Percentiles rank a stretch among this genome's conserved stretches.
These are phyloP conservation scores for Camelina laxa DNA, from an alignment of 345 rosid genomes.

Conservation along the genomic window DNA sequence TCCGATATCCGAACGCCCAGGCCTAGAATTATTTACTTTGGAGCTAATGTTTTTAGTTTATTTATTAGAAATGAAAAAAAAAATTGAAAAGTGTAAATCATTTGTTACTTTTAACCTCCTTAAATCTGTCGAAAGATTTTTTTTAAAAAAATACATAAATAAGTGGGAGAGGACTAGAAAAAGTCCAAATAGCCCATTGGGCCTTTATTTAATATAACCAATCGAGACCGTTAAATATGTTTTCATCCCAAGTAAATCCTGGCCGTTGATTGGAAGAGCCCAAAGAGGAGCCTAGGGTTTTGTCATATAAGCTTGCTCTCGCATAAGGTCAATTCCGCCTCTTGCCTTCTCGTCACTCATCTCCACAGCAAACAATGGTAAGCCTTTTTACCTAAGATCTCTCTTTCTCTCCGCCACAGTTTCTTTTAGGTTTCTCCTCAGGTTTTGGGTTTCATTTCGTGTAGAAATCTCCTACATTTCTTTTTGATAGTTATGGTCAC, in stretches of 20 bases:
- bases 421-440: background rate
- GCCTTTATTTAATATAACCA: background rate
- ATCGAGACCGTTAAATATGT: background rate
- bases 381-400: slow-evolving; percentile 3
- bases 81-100: too few species aligned
- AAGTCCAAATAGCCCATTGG: background rate
- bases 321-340: slow-evolving; percentile 25
- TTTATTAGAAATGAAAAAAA: too few species aligned
- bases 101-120: too few species aligned
- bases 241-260: background rate
- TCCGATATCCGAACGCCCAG: too few species aligned
- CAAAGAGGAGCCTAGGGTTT: slow-evolving; percentile 50
- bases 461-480: background rate
- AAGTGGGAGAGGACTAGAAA: background rate
- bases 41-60: too few species aligned
- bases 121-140: too few species aligned
- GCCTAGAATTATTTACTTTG: too few species aligned
- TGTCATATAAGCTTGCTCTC: slow-evolving; percentile 20
- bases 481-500: background rate
- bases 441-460: background rate
- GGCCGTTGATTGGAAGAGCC: slow-evolving; percentile 38
- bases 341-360: slow-evolving; percentile 36
- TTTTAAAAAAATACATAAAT: too few species aligned
- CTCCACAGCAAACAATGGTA: slow-evolving; percentile 42
- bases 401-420: background rate